Evolutionary conservation across 495 filamentous ascomycete genomes (phyloP).

Genomic region (Trichoderma gamsii): DNA sequence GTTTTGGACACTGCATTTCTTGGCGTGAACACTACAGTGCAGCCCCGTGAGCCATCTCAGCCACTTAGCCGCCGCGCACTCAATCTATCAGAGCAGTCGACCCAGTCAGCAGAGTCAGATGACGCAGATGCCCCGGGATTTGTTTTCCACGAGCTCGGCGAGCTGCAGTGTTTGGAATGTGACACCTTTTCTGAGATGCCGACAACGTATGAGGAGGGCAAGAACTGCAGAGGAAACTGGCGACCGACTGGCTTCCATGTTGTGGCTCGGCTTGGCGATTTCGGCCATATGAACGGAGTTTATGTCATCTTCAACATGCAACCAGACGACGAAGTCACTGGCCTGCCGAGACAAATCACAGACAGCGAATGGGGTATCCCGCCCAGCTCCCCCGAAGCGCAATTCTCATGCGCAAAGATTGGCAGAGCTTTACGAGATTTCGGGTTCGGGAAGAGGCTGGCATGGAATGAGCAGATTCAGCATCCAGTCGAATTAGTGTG

Average conservation of each 20-base stretch:
- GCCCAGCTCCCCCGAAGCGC: background rate
- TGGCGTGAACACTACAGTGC: background rate
- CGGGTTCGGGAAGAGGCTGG: background rate
- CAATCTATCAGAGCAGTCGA: background rate
- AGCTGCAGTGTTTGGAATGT: background rate
- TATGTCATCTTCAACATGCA: constrained; percentile 11
- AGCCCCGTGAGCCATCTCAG: constrained; percentile 2
- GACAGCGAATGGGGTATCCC: background rate
- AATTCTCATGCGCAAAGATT: constrained; percentile 5
- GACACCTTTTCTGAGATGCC: background rate
- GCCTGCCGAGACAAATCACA: background rate
- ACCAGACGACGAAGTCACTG: background rate
- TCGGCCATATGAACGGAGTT: background rate
- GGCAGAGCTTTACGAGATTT: background rate
- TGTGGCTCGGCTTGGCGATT: background rate
- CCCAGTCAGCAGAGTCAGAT: background rate
- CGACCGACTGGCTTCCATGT: background rate
- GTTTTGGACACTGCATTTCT: constrained; percentile 2
- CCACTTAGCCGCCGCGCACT: background rate
- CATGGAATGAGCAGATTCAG: background rate
- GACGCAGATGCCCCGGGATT: constrained; percentile 1
- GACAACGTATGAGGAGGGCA: background rate
- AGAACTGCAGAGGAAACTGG: background rate
- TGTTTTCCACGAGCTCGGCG: constrained; percentile 6
- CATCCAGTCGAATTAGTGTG: constrained; percentile 4